phyloP scores from a whole-genome alignment of 1,139 yeast genomes.

The Kazachstania sp. region DNA sequence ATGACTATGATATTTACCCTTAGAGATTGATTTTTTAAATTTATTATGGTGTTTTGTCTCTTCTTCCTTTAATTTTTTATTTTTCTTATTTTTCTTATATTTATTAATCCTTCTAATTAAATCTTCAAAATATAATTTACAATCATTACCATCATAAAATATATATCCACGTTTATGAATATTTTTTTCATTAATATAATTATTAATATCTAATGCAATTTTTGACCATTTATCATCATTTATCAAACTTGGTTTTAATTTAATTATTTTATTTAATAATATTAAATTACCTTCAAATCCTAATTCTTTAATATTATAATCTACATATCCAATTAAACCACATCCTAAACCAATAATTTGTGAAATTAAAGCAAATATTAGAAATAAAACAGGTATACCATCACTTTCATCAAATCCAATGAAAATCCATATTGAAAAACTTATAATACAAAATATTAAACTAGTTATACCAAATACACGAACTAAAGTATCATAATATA shows the following conservation, averaged over 20 bases:
- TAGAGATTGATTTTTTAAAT: background rate
- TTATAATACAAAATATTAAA: too few species aligned
- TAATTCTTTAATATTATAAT: too few species aligned
- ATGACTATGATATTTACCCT: too few species aligned
- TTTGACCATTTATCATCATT: background rate
- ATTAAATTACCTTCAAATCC: background rate
- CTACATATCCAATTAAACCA: too few species aligned
- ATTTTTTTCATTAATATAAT: background rate
- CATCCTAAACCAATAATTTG: too few species aligned
- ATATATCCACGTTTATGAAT: background rate
- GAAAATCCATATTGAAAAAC: too few species aligned
- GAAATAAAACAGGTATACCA: too few species aligned
- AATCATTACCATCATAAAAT: background rate
- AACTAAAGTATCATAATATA: too few species aligned
- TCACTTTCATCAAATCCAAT: too few species aligned
- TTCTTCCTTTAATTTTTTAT: background rate
- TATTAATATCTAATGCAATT: background rate
- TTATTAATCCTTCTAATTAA: background rate
- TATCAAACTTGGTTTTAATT: background rate
- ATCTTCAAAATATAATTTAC: background rate
- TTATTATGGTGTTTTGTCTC: background rate
- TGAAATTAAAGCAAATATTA: too few species aligned
- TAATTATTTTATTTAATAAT: background rate
- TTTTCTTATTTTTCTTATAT: background rate
- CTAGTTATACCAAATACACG: too few species aligned